A percentile compares a stretch with the other conserved stretches of the same genome.
These are phyloP conservation scores for Penicillium sp. DNA, from an alignment of 2,329 filamentous ascomycete genomes.

Conservation along the genomic window DNA sequence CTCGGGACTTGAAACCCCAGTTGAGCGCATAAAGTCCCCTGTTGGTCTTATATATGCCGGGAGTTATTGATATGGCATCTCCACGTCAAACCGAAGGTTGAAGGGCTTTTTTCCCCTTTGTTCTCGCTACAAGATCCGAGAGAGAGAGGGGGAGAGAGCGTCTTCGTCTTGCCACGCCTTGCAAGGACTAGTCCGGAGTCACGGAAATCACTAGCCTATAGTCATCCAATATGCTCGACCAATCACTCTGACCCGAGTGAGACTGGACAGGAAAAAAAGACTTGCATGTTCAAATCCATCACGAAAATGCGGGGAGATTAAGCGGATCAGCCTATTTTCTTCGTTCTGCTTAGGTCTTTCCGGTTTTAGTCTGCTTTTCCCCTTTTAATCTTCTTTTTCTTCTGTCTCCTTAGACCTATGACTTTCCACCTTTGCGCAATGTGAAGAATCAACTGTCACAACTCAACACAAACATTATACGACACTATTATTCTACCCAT, in stretches of 20 bases:
- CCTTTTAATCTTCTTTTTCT: slow-evolving; percentile 3
- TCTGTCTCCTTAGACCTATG: not conserved
- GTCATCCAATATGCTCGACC: not conserved
- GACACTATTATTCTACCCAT: not conserved
- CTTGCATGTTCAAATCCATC: not conserved
- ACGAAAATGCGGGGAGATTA: slow-evolving; percentile 23
- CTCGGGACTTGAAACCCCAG: not conserved
- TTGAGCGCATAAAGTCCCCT: not conserved
- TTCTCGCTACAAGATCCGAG: not conserved
- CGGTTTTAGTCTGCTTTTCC: not conserved
- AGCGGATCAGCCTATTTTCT: slow-evolving; percentile 13
- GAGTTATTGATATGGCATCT: slow-evolving; percentile 3
- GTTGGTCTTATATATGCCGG: slow-evolving; percentile 11
- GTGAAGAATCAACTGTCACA: not conserved
- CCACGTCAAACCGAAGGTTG: not conserved
- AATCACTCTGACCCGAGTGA: not conserved
- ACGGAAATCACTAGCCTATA: not conserved
- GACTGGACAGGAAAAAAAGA: not conserved
- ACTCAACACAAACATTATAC: not conserved
- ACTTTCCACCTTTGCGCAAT: not conserved
- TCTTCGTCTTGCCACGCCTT: not conserved
- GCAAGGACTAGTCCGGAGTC: not conserved
- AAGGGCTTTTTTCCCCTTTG: not conserved
- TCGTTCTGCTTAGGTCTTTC: not conserved
- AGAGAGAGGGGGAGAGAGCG: not conserved